phyloP scores from a whole-genome alignment of 192 early-diverging fungal genomes.

The Thoreauomyces humboldtii region DNA sequence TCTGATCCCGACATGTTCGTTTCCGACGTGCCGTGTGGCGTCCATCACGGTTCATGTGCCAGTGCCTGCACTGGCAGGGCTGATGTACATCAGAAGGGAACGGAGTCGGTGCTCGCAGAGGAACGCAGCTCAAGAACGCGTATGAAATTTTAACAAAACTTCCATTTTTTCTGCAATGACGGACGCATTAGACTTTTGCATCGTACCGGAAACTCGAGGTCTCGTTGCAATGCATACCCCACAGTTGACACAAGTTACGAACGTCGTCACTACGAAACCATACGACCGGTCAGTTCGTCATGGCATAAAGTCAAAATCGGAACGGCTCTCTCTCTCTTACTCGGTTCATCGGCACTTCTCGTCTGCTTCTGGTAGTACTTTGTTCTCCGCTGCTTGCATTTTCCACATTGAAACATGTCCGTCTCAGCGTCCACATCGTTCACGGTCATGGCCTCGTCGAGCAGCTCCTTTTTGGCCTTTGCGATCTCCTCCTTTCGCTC shows the following conservation, averaged over 20 bases:
- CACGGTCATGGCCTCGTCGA: conserved; percentile 78
- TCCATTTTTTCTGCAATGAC: conserved; percentile 8
- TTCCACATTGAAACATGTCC: conserved; percentile 91
- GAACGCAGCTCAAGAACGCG: too few relatives aligned
- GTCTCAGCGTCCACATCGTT: conserved; percentile 75
- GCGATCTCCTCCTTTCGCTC: conserved; percentile 71
- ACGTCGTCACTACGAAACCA: conserved; percentile 28
- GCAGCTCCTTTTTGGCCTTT: conserved; percentile 66
- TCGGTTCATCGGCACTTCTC: conserved; percentile 96
- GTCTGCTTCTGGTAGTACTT: conserved; percentile 97
- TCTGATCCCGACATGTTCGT: too few relatives aligned
- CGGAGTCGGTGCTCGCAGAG: too few relatives aligned
- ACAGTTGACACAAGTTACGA: conserved; percentile 89
- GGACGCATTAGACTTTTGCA: too few relatives aligned
- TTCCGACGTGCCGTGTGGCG: too few relatives aligned
- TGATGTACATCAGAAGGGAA: too few relatives aligned
- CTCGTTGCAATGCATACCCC: too few relatives aligned
- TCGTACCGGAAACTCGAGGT: too few relatives aligned
- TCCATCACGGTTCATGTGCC: too few relatives aligned
- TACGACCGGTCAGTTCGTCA: not conserved
- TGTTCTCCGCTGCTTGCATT: conserved; percentile 81
- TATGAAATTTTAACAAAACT: conserved; percentile 3
- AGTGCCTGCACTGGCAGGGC: too few relatives aligned
- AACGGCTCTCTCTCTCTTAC: not conserved
- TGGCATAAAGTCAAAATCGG: not conserved